Percentiles rank a stretch among this genome's conserved stretches.
Conservation (phyloP, 2,329 filamentous ascomycete genomes). For the Calonectria crousiana region DNA sequence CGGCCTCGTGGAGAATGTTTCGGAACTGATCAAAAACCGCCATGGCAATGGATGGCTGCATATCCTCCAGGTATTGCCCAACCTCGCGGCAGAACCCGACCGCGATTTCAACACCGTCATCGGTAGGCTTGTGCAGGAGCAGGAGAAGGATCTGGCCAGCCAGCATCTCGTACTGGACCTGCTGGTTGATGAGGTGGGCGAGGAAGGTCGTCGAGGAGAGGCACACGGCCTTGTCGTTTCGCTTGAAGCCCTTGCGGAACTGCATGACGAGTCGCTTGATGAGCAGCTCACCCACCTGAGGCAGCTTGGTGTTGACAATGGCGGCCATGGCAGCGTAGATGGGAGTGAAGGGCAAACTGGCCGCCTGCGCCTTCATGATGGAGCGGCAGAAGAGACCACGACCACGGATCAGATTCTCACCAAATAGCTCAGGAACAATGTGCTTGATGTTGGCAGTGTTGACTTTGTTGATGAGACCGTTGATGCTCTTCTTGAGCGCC, state of each 20-base stretch:
- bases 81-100: conserved; percentile 94
- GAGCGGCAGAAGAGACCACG: conserved; percentile 93
- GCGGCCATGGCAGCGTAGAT: conserved; percentile 97
- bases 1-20: conserved; percentile 94
- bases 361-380: conserved; percentile 98
- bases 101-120: conserved; percentile 97
- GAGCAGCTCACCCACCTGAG: conserved; percentile 92
- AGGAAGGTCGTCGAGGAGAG: conserved; percentile 94
- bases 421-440: conserved; percentile 95
- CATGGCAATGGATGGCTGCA: conserved; percentile 88
- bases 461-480: conserved; percentile 99
- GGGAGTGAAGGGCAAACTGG: conserved; percentile 93
- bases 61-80: conserved; percentile 93
- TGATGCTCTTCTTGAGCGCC: conserved; percentile 98
- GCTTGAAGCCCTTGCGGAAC: conserved; percentile 94
- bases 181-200: conserved; percentile 94
- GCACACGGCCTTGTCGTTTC: conserved; percentile 97
- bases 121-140: conserved; percentile 94
- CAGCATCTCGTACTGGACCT: conserved; percentile 94
- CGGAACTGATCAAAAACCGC: conserved; percentile 97
- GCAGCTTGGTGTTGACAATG: conserved; percentile 97
- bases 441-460: conserved; percentile 98
- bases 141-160: conserved; percentile 92
- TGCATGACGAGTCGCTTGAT: conserved; percentile 88
- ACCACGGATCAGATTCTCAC: conserved; percentile 92